Conservation (phyloP, 2,329 filamentous ascomycete species). For the Fusarium irregulare region DNA sequence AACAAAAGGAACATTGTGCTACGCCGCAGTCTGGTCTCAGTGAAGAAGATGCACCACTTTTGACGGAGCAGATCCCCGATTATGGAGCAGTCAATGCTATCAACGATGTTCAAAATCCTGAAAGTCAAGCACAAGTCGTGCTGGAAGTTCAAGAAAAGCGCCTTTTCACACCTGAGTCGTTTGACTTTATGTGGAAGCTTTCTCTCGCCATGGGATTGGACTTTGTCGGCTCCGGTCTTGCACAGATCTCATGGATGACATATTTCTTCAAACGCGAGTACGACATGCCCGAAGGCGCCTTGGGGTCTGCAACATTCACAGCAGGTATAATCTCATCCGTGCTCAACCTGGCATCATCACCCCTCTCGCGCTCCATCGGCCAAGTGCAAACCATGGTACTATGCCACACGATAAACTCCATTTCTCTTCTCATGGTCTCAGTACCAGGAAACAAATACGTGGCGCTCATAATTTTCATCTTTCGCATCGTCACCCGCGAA, state of each 20-base stretch:
- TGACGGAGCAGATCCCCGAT: neutral
- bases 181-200: constrained; percentile 39
- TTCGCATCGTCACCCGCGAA: constrained; percentile 38
- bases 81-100: constrained; percentile 21
- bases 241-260: constrained; percentile 44
- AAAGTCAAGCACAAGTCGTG: neutral
- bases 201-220: constrained; percentile 35
- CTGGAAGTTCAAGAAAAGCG: neutral
- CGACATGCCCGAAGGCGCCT: constrained; percentile 34
- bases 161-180: constrained; percentile 31
- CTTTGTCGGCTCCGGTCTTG: constrained; percentile 39
- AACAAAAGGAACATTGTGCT: constrained; percentile 18
- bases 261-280: constrained; percentile 43
- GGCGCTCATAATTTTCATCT: constrained; percentile 35
- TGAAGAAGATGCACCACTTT: constrained; percentile 26
- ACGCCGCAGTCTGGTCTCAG: neutral
- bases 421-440: constrained; percentile 34
- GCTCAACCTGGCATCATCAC: constrained; percentile 37
- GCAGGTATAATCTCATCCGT: constrained; percentile 41
- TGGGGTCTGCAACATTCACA: constrained; percentile 37
- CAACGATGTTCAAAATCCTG: neutral
- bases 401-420: constrained; percentile 40
- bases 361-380: constrained; percentile 30
- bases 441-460: constrained; percentile 38
- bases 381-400: constrained; percentile 41